These are phyloP conservation scores for Oropetium thomaeum DNA, from an alignment of 176 grass and related monocot genomes.

Conservation along the genomic window DNA sequence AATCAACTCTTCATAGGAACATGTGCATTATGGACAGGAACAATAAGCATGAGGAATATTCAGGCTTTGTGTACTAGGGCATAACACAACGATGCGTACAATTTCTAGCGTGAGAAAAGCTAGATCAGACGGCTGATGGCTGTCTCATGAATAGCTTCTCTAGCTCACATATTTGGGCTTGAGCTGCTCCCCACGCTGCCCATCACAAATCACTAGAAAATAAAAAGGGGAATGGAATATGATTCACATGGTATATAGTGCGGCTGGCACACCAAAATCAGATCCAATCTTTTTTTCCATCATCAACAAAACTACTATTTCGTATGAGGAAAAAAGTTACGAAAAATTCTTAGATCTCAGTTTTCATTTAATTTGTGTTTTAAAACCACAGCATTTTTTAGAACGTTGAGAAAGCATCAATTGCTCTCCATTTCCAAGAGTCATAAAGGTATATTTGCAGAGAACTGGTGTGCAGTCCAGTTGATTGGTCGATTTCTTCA, in stretches of 20 bases:
- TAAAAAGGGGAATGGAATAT: slow-evolving; percentile 44
- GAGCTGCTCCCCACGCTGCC: slow-evolving; percentile 33
- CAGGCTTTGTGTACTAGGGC: slow-evolving; percentile 26
- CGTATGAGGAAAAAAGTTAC: neutral
- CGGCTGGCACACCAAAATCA: slow-evolving; percentile 8
- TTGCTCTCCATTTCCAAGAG: slow-evolving; percentile 20
- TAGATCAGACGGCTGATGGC: slow-evolving; percentile 27
- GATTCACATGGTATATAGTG: slow-evolving; percentile 53
- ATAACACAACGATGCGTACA: slow-evolving; percentile 27
- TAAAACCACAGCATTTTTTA: slow-evolving; percentile 41
- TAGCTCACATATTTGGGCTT: slow-evolving; percentile 46
- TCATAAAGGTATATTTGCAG: slow-evolving; percentile 33
- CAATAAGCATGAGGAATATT: slow-evolving; percentile 39
- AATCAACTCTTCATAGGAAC: slow-evolving; percentile 32
- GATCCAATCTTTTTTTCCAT: neutral
- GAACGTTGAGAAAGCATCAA: slow-evolving; percentile 31
- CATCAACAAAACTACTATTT: slow-evolving; percentile 19
- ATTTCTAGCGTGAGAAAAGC: slow-evolving; percentile 21
- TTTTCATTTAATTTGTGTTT: slow-evolving; percentile 29
- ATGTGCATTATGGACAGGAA: slow-evolving; percentile 36
- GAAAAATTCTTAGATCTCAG: slow-evolving; percentile 5
- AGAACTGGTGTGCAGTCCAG: too few relatives aligned
- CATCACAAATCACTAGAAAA: slow-evolving; percentile 55
- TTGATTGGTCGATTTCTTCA: too few relatives aligned
- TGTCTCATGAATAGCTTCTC: slow-evolving; percentile 35